A percentile compares a stretch with the other conserved stretches of the same genome.
Conservation (phyloP, 441 rosid genomes). For the Manihot esculenta region DNA sequence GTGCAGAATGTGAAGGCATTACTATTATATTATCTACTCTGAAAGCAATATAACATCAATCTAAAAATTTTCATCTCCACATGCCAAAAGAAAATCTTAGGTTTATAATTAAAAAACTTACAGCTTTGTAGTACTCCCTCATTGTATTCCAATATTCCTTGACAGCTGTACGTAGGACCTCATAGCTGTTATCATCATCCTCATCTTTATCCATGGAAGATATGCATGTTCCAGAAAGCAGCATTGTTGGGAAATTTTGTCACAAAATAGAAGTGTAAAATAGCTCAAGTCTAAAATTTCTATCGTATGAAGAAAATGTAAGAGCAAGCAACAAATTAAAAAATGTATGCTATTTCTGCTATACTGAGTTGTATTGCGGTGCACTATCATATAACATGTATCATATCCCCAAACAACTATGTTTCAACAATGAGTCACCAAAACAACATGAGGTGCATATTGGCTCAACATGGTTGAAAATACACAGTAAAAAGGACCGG, state of each 20-base stretch:
- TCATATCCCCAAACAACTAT: no score
- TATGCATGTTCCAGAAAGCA: constrained; percentile 1
- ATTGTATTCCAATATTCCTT: constrained; percentile 50
- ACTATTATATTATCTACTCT: background rate
- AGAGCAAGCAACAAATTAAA: constrained; percentile 1
- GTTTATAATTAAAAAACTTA: constrained; percentile 29
- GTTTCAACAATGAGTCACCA: background rate
- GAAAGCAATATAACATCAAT: background rate
- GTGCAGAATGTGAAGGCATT: background rate
- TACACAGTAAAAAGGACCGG: background rate
- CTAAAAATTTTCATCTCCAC: background rate
- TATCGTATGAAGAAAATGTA: background rate
- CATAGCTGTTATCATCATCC: constrained; percentile 43
- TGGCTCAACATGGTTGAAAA: background rate
- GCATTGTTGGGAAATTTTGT: background rate
- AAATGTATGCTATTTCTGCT: background rate
- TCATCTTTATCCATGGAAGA: constrained; percentile 30
- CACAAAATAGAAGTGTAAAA: background rate
- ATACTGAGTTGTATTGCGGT: background rate
- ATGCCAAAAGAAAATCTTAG: background rate
- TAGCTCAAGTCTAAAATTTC: background rate
- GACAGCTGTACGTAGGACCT: constrained; percentile 52
- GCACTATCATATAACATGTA: background rate
- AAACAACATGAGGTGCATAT: background rate
- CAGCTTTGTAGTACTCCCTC: constrained; percentile 63